Conservation (phyloP, 768 basidiomycete genomes). For the Myochromella boudieri region DNA sequence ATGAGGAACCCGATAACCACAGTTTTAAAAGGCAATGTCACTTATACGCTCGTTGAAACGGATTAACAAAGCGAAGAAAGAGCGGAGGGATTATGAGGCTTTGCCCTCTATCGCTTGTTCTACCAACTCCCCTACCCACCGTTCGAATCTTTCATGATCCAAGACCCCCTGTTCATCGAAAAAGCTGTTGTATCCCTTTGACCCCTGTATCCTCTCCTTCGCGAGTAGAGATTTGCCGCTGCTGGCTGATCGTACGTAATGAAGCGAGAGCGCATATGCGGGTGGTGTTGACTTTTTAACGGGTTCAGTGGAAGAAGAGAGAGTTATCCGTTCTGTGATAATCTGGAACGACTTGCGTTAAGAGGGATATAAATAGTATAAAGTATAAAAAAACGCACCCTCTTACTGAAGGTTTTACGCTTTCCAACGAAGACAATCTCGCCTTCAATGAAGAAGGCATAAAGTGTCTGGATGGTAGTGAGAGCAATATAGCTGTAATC, state of each 20-base stretch:
- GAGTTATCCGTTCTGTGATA: constrained; percentile 84
- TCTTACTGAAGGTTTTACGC: constrained; percentile 86
- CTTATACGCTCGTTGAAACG: too few relatives aligned
- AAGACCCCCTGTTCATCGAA: constrained; percentile 82
- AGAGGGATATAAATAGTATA: constrained; percentile 22
- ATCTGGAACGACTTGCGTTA: constrained; percentile 62
- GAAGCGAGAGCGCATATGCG: constrained; percentile 63
- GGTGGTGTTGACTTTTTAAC: constrained; percentile 54
- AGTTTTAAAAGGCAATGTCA: too few relatives aligned
- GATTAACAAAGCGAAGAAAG: too few relatives aligned
- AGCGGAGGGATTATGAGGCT: constrained; percentile 25
- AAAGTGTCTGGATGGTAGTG: constrained; percentile 71
- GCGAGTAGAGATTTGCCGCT: constrained; percentile 84
- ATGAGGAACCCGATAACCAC: neutral
- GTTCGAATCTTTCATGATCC: constrained; percentile 73
- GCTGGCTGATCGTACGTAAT: constrained; percentile 78
- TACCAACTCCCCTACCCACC: constrained; percentile 76
- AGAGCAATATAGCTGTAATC: constrained; percentile 68
- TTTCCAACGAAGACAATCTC: constrained; percentile 86
- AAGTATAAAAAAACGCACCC: constrained; percentile 46
- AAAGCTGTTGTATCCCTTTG: constrained; percentile 65
- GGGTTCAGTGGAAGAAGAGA: constrained; percentile 68
- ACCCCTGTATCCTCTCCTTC: constrained; percentile 59
- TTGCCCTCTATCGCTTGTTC: constrained; percentile 74
- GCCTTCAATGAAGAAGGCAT: constrained; percentile 85